Evolutionary conservation across 2,329 filamentous ascomycete genomes (phyloP), one percentile per base, ranked within the genome.

Genomic region (Helicocarpus griseus): DNA sequence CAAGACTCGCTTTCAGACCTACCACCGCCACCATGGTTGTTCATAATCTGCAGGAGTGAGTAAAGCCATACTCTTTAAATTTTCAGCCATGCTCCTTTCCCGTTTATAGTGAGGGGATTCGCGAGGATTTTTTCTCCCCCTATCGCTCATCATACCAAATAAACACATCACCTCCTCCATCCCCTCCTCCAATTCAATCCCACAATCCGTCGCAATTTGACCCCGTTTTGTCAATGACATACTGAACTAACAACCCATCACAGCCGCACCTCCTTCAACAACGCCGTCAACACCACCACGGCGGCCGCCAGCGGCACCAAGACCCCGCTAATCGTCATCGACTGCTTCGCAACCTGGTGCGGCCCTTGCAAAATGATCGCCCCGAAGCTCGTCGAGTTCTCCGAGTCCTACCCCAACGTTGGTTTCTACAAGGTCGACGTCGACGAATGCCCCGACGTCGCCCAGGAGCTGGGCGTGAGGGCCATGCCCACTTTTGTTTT

Each of bases 281-380:
- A 77, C 65, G 64, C 72, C 22, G 79, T 82, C 8, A 53, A 35
- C 48, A 61, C 75, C 51, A 49, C 60, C 24, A 53, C 54, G 57
- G 71, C 81, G 63, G 77, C 76, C 49, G 69, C 86, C 57, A 67
- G 70, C 51, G 70, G 75, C 52, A 66, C 76, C 57, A 68, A 65
- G 24, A 8, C 43, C n/a, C 28, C 43, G 1, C 73, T 88, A 57
- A 69, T 73, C 50, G 67, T 77, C 51, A 69, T 75, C 60, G 75
- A 78, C 63, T 77, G 76, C 69, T 76, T 74, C 61, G 75, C 75
- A 13, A 73, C 73, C 56, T 80, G 78, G 77, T 79, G 77, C 61
- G 77, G 77, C 1, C 77, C 77, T 26, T 80, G 77, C 70, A 77
- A 77, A 60, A 68, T 72, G 31, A 77, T 80, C 50, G 71, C 72